Conservation (phyloP, 495 filamentous ascomycete genomes). For the Pyrenula aspistea region DNA sequence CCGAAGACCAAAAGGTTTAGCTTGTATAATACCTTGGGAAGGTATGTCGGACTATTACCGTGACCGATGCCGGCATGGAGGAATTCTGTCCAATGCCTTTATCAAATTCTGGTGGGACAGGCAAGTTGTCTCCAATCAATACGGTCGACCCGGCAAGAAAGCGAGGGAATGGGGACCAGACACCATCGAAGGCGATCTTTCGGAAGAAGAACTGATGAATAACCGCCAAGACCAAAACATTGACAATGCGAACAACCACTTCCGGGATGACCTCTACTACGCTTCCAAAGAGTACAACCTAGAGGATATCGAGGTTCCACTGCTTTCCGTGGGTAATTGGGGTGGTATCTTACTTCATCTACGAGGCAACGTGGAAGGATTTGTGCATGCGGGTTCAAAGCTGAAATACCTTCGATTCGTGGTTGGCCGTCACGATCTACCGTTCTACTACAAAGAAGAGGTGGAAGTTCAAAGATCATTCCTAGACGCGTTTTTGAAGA, state of each 20-base stretch:
- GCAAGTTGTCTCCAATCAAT: conserved; percentile 52
- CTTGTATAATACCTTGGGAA: conserved; percentile 54
- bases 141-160: conserved; percentile 30
- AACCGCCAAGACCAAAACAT: conserved; percentile 49
- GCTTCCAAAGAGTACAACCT: conserved; percentile 46
- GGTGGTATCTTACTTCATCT: conserved; percentile 52
- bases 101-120: conserved; percentile 56
- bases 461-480: conserved; percentile 54
- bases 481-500: conserved; percentile 56
- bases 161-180: conserved; percentile 30
- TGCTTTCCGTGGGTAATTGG: conserved; percentile 54
- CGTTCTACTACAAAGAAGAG: conserved; percentile 56
- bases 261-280: conserved; percentile 50
- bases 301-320: conserved; percentile 48
- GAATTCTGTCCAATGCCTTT: conserved; percentile 50
- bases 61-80: conserved; percentile 51
- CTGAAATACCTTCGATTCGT: conserved; percentile 57
- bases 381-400: conserved; percentile 42
- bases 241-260: conserved; percentile 41
- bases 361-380: conserved; percentile 54
- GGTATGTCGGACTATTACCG: conserved; percentile 60
- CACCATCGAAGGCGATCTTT: conserved; percentile 45
- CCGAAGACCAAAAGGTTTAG: conserved; percentile 42
- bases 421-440: conserved; percentile 56
- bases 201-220: conserved; percentile 31